Evolutionary conservation across 805 yeast genomes (phyloP), one percentile per base, ranked within the genome.

Genomic region (Komagataella kurtzmanii): DNA sequence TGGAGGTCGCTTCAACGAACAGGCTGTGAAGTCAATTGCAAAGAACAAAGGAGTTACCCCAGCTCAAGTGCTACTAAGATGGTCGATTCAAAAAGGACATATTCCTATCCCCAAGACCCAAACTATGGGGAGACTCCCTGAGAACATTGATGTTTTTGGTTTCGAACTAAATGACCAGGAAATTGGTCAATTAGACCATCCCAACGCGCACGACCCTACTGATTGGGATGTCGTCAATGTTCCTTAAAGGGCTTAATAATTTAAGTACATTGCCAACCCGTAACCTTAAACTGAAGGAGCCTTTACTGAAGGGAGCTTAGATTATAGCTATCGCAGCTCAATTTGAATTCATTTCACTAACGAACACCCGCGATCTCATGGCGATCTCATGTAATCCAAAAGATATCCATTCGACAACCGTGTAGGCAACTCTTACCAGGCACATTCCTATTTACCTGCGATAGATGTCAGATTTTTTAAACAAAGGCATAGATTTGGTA

Each of bases 401-500:
- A 30, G 8, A 30, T 30, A 5, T 10, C 40, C 12, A 10, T 14
- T 14, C 40, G 14, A 30, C 12, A 30, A 30, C n/a, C 14, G 40
- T 30, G 40, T 30, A 10, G 12, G 40, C 40, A 30, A 30, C 40
- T 3, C 40, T 14, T 30, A 8, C 40, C 40, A 30, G 40, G 14
- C 40, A 10, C 40, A 10, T 10, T 10, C 40, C 40, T 5, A 30
- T 30, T 30, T 30, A 14, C 5, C 14, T 10, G 12, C 40, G 40
- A 30, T 30, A 30, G 40, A 30, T 30, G 40, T 30, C 78, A 8
- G 66, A 91, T 62, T 91, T 91, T 65, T 75, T 93, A 46, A 82
- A 85, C 54, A 93, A 93, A 64, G 99, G 97, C n/a, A 89, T 93
- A 21, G 97, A 89, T 56, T 75, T 89, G 44, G 95, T 93, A 17